These are phyloP conservation scores for Cordyceps fumosorosea DNA, from an alignment of 2,329 filamentous ascomycete species.

Conservation along the genomic window DNA sequence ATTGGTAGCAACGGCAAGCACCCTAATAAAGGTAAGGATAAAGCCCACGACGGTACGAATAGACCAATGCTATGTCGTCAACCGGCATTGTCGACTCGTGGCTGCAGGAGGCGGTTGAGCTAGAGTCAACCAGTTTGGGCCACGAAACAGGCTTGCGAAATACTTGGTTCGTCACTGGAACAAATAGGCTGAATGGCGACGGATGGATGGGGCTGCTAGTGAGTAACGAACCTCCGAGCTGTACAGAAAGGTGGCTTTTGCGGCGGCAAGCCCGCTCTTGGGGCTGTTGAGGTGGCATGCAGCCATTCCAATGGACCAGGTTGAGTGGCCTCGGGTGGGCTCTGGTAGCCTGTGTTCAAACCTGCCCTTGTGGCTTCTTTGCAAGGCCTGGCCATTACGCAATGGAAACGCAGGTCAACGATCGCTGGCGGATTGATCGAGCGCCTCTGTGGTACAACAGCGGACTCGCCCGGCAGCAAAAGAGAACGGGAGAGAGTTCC, in stretches of 20 bases:
- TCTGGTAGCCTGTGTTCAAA: not conserved
- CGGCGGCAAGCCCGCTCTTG: not conserved
- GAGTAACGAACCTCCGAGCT: not conserved
- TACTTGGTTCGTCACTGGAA: not conserved
- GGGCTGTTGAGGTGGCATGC: slow-evolving; percentile 3
- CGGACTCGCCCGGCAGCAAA: not conserved
- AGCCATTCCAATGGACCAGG: slow-evolving; percentile 6
- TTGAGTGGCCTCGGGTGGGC: not conserved
- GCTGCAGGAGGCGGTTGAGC: not conserved
- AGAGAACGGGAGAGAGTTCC: not conserved
- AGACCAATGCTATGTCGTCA: not conserved
- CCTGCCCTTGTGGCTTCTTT: not conserved
- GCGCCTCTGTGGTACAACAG: not conserved
- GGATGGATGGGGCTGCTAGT: not conserved
- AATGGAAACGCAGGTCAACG: not conserved
- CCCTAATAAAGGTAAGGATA: not conserved
- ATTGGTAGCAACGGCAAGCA: not conserved
- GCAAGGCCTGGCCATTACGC: slow-evolving; percentile 5
- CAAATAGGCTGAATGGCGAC: not conserved
- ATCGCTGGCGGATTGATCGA: not conserved
- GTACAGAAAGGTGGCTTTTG: slow-evolving; percentile 3
- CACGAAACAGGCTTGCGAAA: not conserved
- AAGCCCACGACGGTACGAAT: not conserved
- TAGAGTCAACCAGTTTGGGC: not conserved
- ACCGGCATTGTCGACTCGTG: not conserved